Percentiles rank a stretch among this genome's conserved stretches.
phyloP scores from a whole-genome alignment of 129 eudicot genomes.

The Calendula officinalis region DNA sequence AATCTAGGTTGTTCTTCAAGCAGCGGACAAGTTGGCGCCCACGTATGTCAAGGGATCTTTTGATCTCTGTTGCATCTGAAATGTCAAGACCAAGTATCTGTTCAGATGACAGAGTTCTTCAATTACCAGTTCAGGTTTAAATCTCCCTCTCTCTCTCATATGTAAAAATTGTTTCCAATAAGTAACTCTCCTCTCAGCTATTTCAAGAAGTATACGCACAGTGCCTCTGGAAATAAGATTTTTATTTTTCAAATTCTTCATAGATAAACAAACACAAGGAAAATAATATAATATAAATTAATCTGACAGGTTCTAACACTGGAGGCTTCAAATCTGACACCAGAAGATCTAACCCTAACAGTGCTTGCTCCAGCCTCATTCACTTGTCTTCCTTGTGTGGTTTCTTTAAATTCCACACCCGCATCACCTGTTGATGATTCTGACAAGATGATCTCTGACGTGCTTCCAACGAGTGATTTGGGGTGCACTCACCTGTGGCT shows the following conservation, averaged over 20 bases:
- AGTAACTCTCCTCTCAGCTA: too few species aligned
- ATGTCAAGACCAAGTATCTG: conserved; percentile 75
- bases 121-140: conserved; percentile 89
- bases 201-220: too few species aligned
- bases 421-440: conserved; percentile 48
- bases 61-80: conserved; percentile 93
- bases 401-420: conserved; percentile 68
- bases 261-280: too few species aligned
- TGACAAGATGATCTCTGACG: conserved; percentile 55
- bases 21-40: conserved; percentile 89
- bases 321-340: conserved; percentile 93
- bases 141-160: too few species aligned
- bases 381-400: conserved; percentile 62
- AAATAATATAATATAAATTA: too few species aligned
- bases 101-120: conserved; percentile 80
- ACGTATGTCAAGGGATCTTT: conserved; percentile 64
- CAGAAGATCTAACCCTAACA: conserved; percentile 80
- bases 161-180: too few species aligned
- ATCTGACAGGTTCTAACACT: conserved; percentile 78
- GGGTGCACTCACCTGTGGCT: conserved; percentile 93
- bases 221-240: too few species aligned
- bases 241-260: too few species aligned
- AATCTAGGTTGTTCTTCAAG: conserved; percentile 92
- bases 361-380: conserved; percentile 95
- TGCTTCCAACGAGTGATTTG: conserved; percentile 68